phyloP scores from a whole-genome alignment of 2,329 filamentous ascomycete species.

The Epichloe typhina region DNA sequence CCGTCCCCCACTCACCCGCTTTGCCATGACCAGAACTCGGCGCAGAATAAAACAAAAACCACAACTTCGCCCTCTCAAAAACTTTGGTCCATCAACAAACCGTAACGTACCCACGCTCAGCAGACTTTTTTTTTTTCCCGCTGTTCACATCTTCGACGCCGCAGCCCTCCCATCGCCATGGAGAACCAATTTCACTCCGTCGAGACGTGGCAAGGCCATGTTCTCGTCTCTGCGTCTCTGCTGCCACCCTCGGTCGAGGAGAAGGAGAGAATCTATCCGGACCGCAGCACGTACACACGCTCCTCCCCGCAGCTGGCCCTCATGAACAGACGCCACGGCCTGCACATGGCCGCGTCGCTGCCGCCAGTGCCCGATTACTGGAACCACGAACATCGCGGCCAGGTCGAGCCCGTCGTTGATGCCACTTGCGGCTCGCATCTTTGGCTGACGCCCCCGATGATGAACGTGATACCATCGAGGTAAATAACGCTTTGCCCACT shows the following conservation, averaged over 20 bases:
- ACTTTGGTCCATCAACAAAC: background rate
- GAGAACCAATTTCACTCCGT: background rate
- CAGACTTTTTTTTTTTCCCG: background rate
- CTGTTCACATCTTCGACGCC: background rate
- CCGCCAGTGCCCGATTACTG: background rate
- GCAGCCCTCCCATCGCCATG: background rate
- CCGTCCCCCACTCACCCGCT: background rate
- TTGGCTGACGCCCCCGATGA: background rate
- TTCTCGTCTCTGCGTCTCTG: constrained; percentile 1
- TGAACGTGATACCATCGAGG: background rate
- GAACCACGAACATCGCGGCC: background rate
- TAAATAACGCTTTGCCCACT: background rate
- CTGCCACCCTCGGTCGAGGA: background rate
- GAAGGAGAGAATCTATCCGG: background rate
- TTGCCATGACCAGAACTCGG: no score
- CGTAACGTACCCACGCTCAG: background rate
- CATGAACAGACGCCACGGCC: background rate
- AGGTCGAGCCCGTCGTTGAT: background rate
- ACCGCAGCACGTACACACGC: background rate
- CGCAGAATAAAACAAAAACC: no score
- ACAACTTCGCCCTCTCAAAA: no score
- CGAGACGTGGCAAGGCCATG: background rate
- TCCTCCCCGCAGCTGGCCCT: background rate
- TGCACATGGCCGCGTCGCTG: background rate
- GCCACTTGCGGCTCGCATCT: background rate